Evolutionary conservation across 495 filamentous ascomycete genomes (phyloP).

Genomic region (Penicillium subrubescens): DNA sequence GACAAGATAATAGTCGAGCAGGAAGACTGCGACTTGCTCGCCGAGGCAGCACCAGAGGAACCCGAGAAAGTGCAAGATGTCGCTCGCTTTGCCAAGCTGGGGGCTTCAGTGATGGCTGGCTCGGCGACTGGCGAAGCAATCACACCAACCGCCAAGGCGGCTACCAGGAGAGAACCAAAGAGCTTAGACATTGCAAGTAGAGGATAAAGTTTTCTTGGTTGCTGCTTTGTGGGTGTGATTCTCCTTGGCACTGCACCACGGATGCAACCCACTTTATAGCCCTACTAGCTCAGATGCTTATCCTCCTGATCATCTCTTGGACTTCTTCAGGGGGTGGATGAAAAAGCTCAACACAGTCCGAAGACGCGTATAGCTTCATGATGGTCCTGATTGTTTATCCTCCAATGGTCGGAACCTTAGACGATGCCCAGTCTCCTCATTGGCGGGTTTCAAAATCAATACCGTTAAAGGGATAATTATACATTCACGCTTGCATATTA

Average conservation of each 20-base stretch:
- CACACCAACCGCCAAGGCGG: constrained; percentile 14
- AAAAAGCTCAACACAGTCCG: neutral
- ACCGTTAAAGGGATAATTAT: neutral
- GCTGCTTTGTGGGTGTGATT: neutral
- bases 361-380: neutral
- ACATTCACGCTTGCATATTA: neutral
- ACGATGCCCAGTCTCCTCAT: neutral
- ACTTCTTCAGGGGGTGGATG: neutral
- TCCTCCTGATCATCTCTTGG: neutral
- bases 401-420: neutral
- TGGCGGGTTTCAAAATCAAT: neutral
- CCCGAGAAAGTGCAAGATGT: constrained; percentile 26
- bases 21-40: constrained; percentile 45
- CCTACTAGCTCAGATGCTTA: neutral
- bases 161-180: constrained; percentile 11
- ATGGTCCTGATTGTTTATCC: neutral
- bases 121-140: constrained; percentile 25
- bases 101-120: constrained; percentile 28
- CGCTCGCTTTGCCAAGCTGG: constrained; percentile 25
- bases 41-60: constrained; percentile 31
- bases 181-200: constrained; percentile 6
- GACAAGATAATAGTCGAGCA: constrained; percentile 54
- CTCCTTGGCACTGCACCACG: neutral
- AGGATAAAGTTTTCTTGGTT: neutral
- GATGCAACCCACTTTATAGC: neutral